Base-by-base conservation (phyloP, 306 rosid genomes). In the Sphenostylis stenocarpa region DNA sequence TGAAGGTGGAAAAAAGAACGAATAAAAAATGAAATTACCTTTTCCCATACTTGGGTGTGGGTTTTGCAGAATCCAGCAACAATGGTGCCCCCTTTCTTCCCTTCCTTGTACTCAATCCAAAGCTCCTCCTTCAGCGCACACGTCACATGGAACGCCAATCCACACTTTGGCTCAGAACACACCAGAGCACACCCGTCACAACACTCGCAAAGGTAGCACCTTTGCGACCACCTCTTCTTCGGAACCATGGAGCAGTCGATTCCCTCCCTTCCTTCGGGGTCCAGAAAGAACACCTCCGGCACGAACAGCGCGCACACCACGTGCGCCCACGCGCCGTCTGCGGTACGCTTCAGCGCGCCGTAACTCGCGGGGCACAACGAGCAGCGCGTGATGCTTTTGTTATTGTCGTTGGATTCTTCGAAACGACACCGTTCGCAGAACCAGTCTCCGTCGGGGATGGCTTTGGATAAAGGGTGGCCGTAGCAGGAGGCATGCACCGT, bases 401-500 rank as follows among this genome's bases (percentile, higher is more conserved):
- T 2, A 3, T 7, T 7, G 0, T 10, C 21, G 58, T 0, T 1
- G 5, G 1, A 9, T 1, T 52, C 23, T 9, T 15, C 26, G 21
- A 63, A 53, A 70, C 78, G 44, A 84, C 98, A 93, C 36, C 77
- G 90, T 63, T 60, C 20, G 57, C 97, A 91, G 55, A 89, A 91
- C 98, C 98, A 93, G 53, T 93, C 92, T 0, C 91, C 97, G 0
- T 88, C 89, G 0, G 97, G 97, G 33, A 95, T 78, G 0, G 75
- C 69, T 13, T 86, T 84, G 0, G 81, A 67, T 0, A 91, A 82
- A 0, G 97, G 99, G 53, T 81, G 80, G 0, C 97, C 99, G 64
- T 95, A 95, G 82, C 97, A 95, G 0, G 96, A 84, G 28, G 93
- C 92, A 72, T 95, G 96, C 1, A 95, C 97, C 96, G 88, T 95